Evolutionary conservation across 2,329 filamentous ascomycete genomes (phyloP).

Genomic region (Calonectria pseudoturangicola): DNA sequence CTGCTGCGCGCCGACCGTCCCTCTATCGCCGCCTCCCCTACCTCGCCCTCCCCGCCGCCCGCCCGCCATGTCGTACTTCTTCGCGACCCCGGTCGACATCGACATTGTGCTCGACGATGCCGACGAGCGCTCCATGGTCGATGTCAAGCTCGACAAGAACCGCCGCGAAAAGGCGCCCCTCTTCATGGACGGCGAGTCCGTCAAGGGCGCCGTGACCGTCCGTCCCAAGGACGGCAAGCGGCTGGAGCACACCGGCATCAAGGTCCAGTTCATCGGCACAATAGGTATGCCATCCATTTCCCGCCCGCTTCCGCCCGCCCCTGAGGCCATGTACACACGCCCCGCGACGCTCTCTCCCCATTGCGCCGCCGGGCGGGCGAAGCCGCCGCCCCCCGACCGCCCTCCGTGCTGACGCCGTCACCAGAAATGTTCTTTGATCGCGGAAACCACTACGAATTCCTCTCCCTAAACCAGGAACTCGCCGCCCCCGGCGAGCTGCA

Average conservation of each 20-base stretch:
- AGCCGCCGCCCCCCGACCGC: conserved; percentile 14
- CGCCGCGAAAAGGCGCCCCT: conserved; percentile 96
- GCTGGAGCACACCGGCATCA: conserved; percentile 98
- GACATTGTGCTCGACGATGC: conserved; percentile 97
- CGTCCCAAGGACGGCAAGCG: conserved; percentile 98
- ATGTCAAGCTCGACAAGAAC: conserved; percentile 99
- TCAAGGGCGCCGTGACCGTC: conserved; percentile 96
- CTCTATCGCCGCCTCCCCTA: conserved; percentile 15
- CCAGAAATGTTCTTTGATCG: conserved; percentile 99
- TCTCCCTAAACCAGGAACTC: conserved; percentile 96
- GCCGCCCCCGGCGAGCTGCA: conserved; percentile 98
- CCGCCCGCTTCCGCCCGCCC: conserved; percentile 27
- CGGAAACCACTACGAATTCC: conserved; percentile 99
- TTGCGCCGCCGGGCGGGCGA: conserved; percentile 18
- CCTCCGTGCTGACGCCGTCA: conserved; percentile 35
- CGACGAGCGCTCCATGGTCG: conserved; percentile 95
- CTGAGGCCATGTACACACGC: conserved; percentile 39
- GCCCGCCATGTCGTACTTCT: conserved; percentile 92
- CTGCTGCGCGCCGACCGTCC: conserved; percentile 23
- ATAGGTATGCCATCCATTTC: conserved; percentile 79
- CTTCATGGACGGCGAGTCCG: conserved; percentile 98
- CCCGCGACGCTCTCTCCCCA: conserved; percentile 17
- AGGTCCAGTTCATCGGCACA: conserved; percentile 99
- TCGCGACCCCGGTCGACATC: conserved; percentile 98
- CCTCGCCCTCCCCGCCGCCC: conserved; percentile 10